Base-by-base conservation (phyloP, 1,139 yeast species). In the Citeromyces hawaiiensis region DNA sequence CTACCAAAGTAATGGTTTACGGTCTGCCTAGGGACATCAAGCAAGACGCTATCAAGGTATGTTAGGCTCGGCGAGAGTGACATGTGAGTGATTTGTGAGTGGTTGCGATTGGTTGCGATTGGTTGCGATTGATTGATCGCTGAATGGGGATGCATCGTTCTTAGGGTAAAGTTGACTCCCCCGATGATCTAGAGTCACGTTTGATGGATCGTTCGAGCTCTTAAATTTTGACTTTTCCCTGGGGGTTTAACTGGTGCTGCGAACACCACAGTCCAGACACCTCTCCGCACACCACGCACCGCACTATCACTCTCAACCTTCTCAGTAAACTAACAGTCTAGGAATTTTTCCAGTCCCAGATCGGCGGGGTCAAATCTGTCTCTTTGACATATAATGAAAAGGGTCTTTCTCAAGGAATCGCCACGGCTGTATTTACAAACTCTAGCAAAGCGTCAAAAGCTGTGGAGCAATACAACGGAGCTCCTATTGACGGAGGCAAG, bases 351-450 rank as follows among this genome's bases (percentile, higher is more conserved):
- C 73, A 78, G 55, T 71, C 83, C 44, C 87, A 83, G 63, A 75
- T 91, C 52, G 98, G 98, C 51, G 86, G 88, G 49, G 86, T 91
- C 50, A 67, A 67, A 48, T 69, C 70, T 47, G 79, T 85, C 55
- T 68, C 75, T 42, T 72, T 88, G 54, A 71, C 81, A 48, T 91
- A 83, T 70, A 86, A 85, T 58, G 86, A 82, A 61, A 78, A 72
- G 57, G 98, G 98, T 40, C 78, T 76, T 60, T 86, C 94, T 48
- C 83, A 83, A 49, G 98, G 98, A 60, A 75, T 77, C 64, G 96
- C 95, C 45, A 86, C 93, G 45, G 73, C 91, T 52, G 69, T 80
- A 44, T 91, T 91, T 70, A 75, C 68, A 57, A 66, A 68, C 44
- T 62, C 73, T 44, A 77, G 78, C 46, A 69, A 71, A 56, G 97